Evolutionary conservation across 2,329 filamentous ascomycete species (phyloP), one percentile per base, ranked within the genome.

Genomic region (Neoarthrinium moseri): DNA sequence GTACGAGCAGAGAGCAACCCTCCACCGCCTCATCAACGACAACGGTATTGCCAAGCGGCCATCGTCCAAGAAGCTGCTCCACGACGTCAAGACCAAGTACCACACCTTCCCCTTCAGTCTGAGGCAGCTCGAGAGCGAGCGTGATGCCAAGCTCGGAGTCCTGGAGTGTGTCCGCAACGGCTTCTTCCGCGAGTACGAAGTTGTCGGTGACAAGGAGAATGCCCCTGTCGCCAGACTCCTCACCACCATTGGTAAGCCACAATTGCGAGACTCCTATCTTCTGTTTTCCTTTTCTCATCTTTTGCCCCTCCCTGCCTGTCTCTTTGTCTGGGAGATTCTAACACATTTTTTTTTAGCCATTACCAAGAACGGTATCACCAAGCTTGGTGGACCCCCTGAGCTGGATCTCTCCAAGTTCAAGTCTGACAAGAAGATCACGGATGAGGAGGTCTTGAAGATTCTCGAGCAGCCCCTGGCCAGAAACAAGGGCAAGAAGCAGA

Each of bases 51-150:
- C 99, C 56, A 99, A 97, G 84, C 86, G 94, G 56, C 90, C 90
- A 50, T 95, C 89, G 56, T 96, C 92, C 43, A 84, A 92, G 66
- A 89, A 95, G 72, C 87, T 92, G 40, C 79, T 97, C 43, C 95
- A 91, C 37, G 94, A 97, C 74, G 87, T 96, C 51, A 86, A 95
- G 68, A 95, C 92, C 84, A 96, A 92, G 76, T 99, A 97, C 64
- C 91, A 92, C 55, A 90, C 83, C 52, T 99, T 99, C 80, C 94
- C 94, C 59, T 99, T 99, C 83, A 95, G 89, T 72, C 79, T 97
- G 75, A 83, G 94, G 64, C 94, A 99, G 75, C 82, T 99, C 52
- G 92, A 96, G 53, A 92, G 97, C 62, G 94, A 99, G 81, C 87
- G 92, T 64, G 85, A 91, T 55, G 94, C 90, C 88, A 97, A 87